These are phyloP conservation scores for Aschersonia sp. DNA, from an alignment of 2,329 filamentous ascomycete genomes.

Conservation along the genomic window DNA sequence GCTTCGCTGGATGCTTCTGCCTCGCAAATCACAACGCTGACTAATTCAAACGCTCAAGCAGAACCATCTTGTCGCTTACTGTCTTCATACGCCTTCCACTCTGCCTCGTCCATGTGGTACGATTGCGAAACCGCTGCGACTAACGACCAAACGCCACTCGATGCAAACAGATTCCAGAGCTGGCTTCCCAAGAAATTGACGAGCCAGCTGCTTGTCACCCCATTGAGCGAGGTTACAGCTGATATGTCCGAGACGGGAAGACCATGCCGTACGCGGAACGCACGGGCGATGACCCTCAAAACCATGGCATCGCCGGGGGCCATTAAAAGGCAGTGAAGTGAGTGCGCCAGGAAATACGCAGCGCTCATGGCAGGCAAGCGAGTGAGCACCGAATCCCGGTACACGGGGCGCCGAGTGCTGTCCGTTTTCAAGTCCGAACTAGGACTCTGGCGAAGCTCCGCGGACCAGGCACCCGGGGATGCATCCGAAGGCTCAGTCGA, in stretches of 20 bases:
- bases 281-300: slow-evolving; percentile 28
- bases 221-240: slow-evolving; percentile 17
- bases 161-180: slow-evolving; percentile 27
- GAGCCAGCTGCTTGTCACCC: slow-evolving; percentile 22
- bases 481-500: slow-evolving; percentile 36
- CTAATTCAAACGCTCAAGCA: not conserved
- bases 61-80: not conserved
- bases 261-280: slow-evolving; percentile 23
- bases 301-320: slow-evolving; percentile 31
- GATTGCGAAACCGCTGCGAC: slow-evolving; percentile 23
- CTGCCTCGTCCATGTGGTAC: slow-evolving; percentile 26
- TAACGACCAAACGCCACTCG: slow-evolving; percentile 29
- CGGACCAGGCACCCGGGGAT: slow-evolving; percentile 40
- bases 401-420: slow-evolving; percentile 16
- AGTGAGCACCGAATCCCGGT: slow-evolving; percentile 34
- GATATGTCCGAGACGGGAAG: slow-evolving; percentile 24
- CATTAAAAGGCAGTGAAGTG: slow-evolving; percentile 25
- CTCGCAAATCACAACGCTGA: not conserved
- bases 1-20: no score
- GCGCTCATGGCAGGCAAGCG: slow-evolving; percentile 33
- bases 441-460: slow-evolving; percentile 38
- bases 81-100: slow-evolving; percentile 22
- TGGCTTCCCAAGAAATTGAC: slow-evolving; percentile 32
- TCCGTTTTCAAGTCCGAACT: slow-evolving; percentile 14
- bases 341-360: slow-evolving; percentile 29